Evolutionary conservation across 495 filamentous ascomycete genomes (phyloP).

Genomic region (Podospora didyma): DNA sequence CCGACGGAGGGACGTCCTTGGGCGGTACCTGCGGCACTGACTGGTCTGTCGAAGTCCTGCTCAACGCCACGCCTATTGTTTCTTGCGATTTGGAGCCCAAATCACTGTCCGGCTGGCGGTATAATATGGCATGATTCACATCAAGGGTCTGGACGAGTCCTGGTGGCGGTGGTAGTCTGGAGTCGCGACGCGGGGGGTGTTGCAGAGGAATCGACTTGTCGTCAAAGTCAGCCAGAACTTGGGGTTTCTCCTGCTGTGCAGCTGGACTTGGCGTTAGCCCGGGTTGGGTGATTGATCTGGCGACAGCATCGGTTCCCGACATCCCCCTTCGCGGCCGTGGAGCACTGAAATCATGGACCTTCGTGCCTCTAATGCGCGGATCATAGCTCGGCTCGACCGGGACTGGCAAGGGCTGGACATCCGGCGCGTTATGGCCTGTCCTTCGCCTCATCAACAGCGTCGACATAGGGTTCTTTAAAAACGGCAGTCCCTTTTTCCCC

Average conservation of each 20-base stretch:
- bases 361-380: slow-evolving; percentile 76
- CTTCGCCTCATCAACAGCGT: slow-evolving; percentile 39
- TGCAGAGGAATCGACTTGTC: not conserved
- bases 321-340: slow-evolving; percentile 62
- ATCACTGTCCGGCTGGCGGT: not conserved
- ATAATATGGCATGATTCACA: not conserved
- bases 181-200: not conserved
- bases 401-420: slow-evolving; percentile 50
- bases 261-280: too few species aligned
- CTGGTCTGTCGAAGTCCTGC: slow-evolving; percentile 11
- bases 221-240: not conserved
- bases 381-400: slow-evolving; percentile 54
- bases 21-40: slow-evolving; percentile 32
- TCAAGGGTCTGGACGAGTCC: too few species aligned
- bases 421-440: slow-evolving; percentile 38
- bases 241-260: not conserved
- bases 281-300: not conserved
- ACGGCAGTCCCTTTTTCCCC: slow-evolving; percentile 47
- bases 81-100: not conserved
- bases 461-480: slow-evolving; percentile 48
- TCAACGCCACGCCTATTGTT: not conserved
- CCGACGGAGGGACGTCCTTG: slow-evolving; percentile 29
- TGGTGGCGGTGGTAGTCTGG: too few species aligned
- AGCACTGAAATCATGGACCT: slow-evolving; percentile 87
- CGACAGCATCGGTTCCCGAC: slow-evolving; percentile 15